Percentiles rank a stretch among this genome's conserved stretches.
Evolutionary conservation across 257 asterid species (phyloP).

Genomic region (Mitragyna speciosa): DNA sequence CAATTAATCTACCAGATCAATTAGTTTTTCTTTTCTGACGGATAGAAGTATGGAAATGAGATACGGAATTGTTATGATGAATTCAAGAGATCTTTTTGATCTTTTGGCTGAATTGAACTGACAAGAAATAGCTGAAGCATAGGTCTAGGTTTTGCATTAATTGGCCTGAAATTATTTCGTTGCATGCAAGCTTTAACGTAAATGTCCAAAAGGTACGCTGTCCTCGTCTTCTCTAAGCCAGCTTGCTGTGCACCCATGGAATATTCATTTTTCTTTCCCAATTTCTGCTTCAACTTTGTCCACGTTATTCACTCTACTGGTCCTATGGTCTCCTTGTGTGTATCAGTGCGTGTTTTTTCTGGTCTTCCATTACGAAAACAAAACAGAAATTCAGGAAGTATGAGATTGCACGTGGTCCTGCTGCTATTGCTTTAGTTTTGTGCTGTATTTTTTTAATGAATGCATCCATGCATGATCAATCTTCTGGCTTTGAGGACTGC

Average conservation of each 20-base stretch:
- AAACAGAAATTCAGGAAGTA: not conserved
- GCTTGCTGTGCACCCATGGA: not conserved
- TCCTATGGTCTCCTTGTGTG: not conserved
- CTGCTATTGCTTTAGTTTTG: not conserved
- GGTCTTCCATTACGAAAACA: constrained; percentile 1
- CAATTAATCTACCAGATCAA: no score
- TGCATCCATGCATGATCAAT: not conserved
- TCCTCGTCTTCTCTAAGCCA: not conserved
- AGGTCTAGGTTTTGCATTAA: not conserved
- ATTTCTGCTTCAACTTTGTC: not conserved
- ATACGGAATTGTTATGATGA: not conserved
- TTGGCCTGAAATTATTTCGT: not conserved
- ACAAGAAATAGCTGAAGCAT: not conserved
- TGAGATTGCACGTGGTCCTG: constrained; percentile 7
- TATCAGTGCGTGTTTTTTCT: not conserved
- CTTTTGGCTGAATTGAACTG: not conserved
- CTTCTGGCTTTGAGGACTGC: constrained; percentile 11
- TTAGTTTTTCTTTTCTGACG: not conserved
- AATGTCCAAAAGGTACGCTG: not conserved
- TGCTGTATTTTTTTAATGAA: no score
- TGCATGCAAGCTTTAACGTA: constrained; percentile 1
- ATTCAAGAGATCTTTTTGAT: not conserved
- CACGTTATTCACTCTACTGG: not conserved
- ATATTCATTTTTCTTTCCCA: not conserved
- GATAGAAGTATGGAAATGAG: not conserved